Percentiles rank a stretch among this genome's conserved stretches.
Evolutionary conservation across 441 rosid genomes (phyloP).

Genomic region (Cnidoscolus chayamansa): DNA sequence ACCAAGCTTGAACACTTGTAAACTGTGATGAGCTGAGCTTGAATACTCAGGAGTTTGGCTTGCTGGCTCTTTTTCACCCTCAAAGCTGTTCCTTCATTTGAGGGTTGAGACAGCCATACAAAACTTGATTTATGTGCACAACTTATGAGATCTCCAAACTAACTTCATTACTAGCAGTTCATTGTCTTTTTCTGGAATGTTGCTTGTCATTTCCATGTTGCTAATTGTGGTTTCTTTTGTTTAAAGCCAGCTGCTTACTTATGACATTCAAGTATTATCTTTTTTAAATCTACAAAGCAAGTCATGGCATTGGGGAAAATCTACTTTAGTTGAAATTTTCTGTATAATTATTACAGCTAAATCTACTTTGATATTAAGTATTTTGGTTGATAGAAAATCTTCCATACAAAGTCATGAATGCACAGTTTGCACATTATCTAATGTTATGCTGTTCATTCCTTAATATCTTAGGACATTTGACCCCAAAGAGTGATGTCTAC

Average conservation of each 20-base stretch:
- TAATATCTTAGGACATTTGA: constrained; percentile 39
- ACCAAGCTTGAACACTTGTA: neutral
- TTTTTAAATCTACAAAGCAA: neutral
- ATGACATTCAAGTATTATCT: no score
- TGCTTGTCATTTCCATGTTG: neutral
- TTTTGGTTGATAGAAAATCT: neutral
- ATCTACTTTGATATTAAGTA: neutral
- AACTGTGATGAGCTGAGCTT: neutral
- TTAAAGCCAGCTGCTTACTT: neutral
- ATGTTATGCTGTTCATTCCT: constrained; percentile 6
- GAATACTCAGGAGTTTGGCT: neutral
- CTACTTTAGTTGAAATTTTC: neutral
- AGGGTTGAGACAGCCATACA: neutral
- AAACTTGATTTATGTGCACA: neutral
- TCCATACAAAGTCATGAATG: neutral
- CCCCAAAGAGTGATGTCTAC: constrained; percentile 49
- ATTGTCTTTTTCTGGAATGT: neutral
- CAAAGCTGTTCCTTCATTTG: neutral
- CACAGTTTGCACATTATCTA: neutral
- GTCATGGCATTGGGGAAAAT: neutral
- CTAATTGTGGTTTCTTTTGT: neutral
- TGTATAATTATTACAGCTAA: no score
- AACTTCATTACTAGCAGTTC: neutral
- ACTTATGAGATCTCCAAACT: neutral
- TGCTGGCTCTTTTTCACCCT: neutral